Conservation (phyloP, 768 basidiomycete genomes). For the Tephrocybe sp. region DNA sequence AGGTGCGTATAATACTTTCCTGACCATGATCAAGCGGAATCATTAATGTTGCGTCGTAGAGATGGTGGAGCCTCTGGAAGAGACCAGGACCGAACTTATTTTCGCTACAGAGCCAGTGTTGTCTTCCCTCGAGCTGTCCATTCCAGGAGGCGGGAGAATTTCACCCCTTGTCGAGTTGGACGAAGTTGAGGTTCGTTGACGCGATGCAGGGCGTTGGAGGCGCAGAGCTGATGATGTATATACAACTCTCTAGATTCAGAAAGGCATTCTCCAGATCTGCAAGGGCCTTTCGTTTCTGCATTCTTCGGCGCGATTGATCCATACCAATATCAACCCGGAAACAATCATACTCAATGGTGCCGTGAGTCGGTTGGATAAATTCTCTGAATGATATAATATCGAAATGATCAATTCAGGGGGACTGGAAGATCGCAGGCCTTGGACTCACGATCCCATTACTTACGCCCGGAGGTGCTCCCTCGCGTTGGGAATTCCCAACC, state of each 20-base stretch:
- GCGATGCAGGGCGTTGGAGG: slow-evolving; percentile 1
- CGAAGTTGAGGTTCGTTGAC: slow-evolving; percentile 84
- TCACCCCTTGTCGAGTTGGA: slow-evolving; percentile 79
- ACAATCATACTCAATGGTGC: slow-evolving; percentile 87
- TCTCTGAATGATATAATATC: background rate
- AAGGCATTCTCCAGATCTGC: slow-evolving; percentile 92
- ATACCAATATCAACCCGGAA: slow-evolving; percentile 87
- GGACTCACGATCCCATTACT: slow-evolving; percentile 82
- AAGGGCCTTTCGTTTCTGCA: slow-evolving; percentile 91
- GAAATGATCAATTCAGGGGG: slow-evolving; percentile 59
- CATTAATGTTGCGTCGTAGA: slow-evolving; percentile 46
- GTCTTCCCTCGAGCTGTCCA: slow-evolving; percentile 78
- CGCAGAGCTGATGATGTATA: slow-evolving; percentile 12
- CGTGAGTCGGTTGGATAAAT: slow-evolving; percentile 42
- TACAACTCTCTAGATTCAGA: slow-evolving; percentile 72
- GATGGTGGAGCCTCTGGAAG: slow-evolving; percentile 97
- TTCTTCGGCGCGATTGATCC: slow-evolving; percentile 87
- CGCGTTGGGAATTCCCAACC: slow-evolving; percentile 89
- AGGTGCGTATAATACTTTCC: slow-evolving; percentile 42
- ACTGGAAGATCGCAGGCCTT: slow-evolving; percentile 96
- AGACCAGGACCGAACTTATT: slow-evolving; percentile 83
- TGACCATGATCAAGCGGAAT: background rate
- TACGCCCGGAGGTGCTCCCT: slow-evolving; percentile 64
- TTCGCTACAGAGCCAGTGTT: slow-evolving; percentile 93
- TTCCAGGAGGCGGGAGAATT: slow-evolving; percentile 60